Evolutionary conservation across 495 filamentous ascomycete genomes (phyloP).

Genomic region (Massariosphaeria phaeospora): DNA sequence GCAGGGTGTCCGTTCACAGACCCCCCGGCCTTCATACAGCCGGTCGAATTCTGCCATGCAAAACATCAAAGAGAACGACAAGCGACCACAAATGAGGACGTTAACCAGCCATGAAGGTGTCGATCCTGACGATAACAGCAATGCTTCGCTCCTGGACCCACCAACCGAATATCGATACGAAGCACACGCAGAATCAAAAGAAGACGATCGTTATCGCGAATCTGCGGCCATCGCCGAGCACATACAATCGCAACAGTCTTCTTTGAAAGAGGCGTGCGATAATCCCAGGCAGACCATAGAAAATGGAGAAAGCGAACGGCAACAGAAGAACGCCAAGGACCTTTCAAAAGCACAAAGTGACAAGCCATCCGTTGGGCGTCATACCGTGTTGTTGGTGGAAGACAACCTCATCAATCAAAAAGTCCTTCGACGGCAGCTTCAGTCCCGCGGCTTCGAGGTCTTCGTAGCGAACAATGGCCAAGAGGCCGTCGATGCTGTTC

Average conservation of each 20-base stretch:
- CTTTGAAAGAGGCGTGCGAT: background rate
- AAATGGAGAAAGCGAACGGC: slow-evolving; percentile 7
- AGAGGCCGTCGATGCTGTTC: slow-evolving; percentile 29
- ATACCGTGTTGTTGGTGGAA: slow-evolving; percentile 26
- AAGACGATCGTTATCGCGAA: slow-evolving; percentile 5
- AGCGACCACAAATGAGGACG: background rate
- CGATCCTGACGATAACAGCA: slow-evolving; percentile 5
- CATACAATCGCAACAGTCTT: slow-evolving; percentile 1
- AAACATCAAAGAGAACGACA: slow-evolving; percentile 11
- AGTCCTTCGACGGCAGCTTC: slow-evolving; percentile 28
- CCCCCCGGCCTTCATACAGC: slow-evolving; percentile 9
- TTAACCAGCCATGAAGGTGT: slow-evolving; percentile 14
- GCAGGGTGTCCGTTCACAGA: background rate
- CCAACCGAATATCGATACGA: slow-evolving; percentile 17
- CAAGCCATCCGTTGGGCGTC: background rate
- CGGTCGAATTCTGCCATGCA: slow-evolving; percentile 7
- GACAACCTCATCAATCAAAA: slow-evolving; percentile 35
- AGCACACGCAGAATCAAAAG: slow-evolving; percentile 9
- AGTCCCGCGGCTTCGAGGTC: slow-evolving; percentile 27
- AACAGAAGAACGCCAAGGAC: background rate
- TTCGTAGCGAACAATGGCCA: slow-evolving; percentile 30
- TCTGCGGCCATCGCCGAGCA: slow-evolving; percentile 6
- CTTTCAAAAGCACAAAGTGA: slow-evolving; percentile 3
- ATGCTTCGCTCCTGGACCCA: slow-evolving; percentile 18
- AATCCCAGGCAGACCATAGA: background rate